These are phyloP conservation scores for Ilex paraguariensis DNA, from an alignment of 305 asterid genomes.

Conservation along the genomic window DNA sequence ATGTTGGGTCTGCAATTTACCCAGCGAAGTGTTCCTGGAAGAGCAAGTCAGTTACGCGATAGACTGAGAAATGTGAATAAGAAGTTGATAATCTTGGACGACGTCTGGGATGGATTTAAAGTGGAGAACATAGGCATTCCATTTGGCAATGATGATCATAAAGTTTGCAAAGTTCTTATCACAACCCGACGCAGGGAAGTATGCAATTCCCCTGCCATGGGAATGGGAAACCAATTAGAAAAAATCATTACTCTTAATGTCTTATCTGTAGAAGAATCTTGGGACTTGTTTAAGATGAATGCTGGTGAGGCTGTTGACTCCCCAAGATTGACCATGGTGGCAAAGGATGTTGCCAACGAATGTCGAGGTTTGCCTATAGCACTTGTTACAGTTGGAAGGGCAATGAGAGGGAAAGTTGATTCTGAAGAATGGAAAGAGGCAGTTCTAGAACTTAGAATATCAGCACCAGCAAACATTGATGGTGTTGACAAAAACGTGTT, in stretches of 20 bases:
- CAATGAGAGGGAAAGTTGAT: conserved; percentile 6
- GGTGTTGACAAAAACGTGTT: conserved; percentile 9
- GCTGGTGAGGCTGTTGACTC: conserved; percentile 1
- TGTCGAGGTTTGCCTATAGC: conserved; percentile 32
- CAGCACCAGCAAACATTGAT: conserved; percentile 1
- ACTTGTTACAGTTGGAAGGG: conserved; percentile 19
- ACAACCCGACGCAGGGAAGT: conserved; percentile 1
- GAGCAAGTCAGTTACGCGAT: conserved; percentile 13
- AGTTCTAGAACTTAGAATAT: conserved; percentile 1
- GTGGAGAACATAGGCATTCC: too few relatives aligned
- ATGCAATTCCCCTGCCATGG: background rate
- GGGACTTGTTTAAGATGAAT: conserved; percentile 18
- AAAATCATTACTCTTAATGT: background rate
- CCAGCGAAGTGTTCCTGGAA: background rate
- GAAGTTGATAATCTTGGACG: conserved; percentile 31
- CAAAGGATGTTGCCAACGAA: conserved; percentile 19
- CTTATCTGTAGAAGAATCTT: conserved; percentile 21
- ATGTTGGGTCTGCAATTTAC: conserved; percentile 14
- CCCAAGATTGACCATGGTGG: background rate
- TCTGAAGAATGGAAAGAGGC: conserved; percentile 22
- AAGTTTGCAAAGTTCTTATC: too few relatives aligned
- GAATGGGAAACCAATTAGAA: conserved; percentile 6
- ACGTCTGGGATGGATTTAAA: conserved; percentile 25
- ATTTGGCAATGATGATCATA: too few relatives aligned
- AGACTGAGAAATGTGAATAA: conserved; percentile 1